Percentiles rank a stretch among this genome's conserved stretches.
Evolutionary conservation across 805 yeast species (phyloP).

Genomic region (Alloascoidea hylecoeti): DNA sequence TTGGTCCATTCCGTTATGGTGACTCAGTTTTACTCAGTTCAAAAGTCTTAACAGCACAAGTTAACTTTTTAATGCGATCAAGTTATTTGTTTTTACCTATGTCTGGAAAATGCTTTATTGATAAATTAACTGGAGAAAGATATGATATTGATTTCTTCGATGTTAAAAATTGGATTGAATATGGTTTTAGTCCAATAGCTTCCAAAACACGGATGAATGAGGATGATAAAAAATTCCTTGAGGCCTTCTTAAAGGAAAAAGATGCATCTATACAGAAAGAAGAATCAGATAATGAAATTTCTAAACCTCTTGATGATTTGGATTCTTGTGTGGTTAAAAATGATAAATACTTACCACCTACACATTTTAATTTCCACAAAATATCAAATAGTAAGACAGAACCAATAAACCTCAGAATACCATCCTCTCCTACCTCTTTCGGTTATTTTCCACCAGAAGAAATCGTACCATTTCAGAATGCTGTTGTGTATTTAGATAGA

Average conservation of each 20-base stretch:
- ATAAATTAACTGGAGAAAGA: constrained; percentile 39
- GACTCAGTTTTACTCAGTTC: constrained; percentile 69
- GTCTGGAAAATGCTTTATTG: constrained; percentile 60
- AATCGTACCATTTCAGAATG: constrained; percentile 34
- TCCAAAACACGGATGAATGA: constrained; percentile 15
- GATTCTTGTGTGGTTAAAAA: too few relatives aligned
- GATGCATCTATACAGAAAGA: constrained; percentile 2
- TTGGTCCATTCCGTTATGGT: constrained; percentile 77
- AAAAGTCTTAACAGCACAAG: constrained; percentile 63
- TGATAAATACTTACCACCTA: constrained; percentile 6
- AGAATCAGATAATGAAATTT: neutral
- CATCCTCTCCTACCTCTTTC: constrained; percentile 4
- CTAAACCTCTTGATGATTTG: too few relatives aligned
- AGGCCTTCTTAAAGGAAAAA: constrained; percentile 3
- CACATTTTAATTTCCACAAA: constrained; percentile 4
- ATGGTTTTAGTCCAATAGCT: constrained; percentile 65
- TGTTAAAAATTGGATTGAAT: constrained; percentile 67
- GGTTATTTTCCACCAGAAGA: constrained; percentile 3
- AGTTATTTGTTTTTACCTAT: constrained; percentile 68
- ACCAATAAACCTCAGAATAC: constrained; percentile 3
- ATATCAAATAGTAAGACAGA: constrained; percentile 1
- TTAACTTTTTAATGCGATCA: constrained; percentile 80
- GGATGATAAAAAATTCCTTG: constrained; percentile 4
- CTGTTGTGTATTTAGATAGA: constrained; percentile 47
- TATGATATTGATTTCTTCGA: constrained; percentile 66